Conservation (phyloP, 805 yeast genomes). For the Osmozyma mogii region DNA sequence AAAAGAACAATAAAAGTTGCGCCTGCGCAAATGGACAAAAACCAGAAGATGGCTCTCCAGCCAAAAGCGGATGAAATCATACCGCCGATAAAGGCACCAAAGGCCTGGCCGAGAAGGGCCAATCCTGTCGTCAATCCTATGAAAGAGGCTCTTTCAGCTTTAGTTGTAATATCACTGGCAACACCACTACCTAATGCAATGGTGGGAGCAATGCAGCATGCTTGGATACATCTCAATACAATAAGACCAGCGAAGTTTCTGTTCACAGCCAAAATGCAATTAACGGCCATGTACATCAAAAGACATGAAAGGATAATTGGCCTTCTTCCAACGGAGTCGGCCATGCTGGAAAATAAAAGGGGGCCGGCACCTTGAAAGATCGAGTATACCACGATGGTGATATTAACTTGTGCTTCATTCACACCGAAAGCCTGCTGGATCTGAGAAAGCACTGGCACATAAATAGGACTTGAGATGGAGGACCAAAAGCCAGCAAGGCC, state of each 20-base stretch:
- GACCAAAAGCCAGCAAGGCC: conserved; percentile 3
- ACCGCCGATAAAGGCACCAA: conserved; percentile 3
- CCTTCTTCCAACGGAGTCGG: conserved; percentile 2
- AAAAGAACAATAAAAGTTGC: conserved; percentile 1
- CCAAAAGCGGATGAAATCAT: conserved; percentile 2
- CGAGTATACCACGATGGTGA: conserved; percentile 3
- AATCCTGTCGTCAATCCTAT: conserved; percentile 2
- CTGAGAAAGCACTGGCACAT: conserved; percentile 1
- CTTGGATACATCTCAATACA: conserved; percentile 3
- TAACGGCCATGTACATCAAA: conserved; percentile 1
- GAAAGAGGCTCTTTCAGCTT: conserved; percentile 3
- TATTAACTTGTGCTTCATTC: background rate
- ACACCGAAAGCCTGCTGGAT: conserved; percentile 1
- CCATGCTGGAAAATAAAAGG: conserved; percentile 1
- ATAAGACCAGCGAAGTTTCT: conserved; percentile 1
- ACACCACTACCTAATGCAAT: conserved; percentile 2
- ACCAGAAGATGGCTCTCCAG: conserved; percentile 6
- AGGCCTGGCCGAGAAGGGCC: conserved; percentile 3
- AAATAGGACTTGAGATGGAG: conserved; percentile 2
- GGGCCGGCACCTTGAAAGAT: conserved; percentile 3
- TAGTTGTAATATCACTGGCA: conserved; percentile 3
- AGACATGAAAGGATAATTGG: conserved; percentile 1
- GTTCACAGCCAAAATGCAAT: conserved; percentile 1
- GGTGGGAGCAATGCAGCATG: conserved; percentile 2
- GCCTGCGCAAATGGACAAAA: conserved; percentile 2